phyloP scores from a whole-genome alignment of 768 basidiomycete species.

The Cystobasidium onofrii region DNA sequence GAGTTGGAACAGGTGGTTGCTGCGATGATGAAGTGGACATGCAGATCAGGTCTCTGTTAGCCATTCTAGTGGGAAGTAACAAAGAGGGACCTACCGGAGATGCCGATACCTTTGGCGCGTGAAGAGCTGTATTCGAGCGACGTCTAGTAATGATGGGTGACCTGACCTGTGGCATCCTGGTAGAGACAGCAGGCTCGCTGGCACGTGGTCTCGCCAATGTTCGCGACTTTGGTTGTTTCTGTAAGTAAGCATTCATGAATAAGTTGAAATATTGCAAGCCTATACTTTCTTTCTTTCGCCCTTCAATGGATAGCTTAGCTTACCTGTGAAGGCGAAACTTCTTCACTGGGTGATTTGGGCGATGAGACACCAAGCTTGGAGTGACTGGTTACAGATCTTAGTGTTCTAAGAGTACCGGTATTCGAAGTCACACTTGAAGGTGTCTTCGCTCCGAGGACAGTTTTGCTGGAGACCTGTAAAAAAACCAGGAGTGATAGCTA shows the following conservation, averaged over 20 bases:
- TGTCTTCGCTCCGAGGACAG: neutral
- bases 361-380: neutral
- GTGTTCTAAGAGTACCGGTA: neutral
- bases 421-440: neutral
- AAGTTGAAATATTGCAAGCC: too few relatives aligned
- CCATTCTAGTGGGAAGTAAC: neutral
- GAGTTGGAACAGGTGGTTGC: neutral
- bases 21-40: neutral
- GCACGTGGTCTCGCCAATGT: neutral
- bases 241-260: neutral
- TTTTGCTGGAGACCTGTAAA: neutral
- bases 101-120: neutral
- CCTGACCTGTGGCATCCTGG: neutral
- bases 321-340: neutral
- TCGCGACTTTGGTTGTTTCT: neutral
- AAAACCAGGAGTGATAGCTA: too few relatives aligned
- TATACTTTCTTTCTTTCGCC: neutral
- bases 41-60: neutral
- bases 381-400: neutral
- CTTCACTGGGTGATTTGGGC: neutral
- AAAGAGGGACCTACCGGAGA: neutral
- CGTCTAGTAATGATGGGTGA: constrained; percentile 6
- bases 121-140: constrained; percentile 6
- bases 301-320: neutral
- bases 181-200: neutral